A percentile compares a stretch with the other conserved stretches of the same genome.
phyloP scores from a whole-genome alignment of 1,139 yeast genomes.

The Geotrichum macrosporum region DNA sequence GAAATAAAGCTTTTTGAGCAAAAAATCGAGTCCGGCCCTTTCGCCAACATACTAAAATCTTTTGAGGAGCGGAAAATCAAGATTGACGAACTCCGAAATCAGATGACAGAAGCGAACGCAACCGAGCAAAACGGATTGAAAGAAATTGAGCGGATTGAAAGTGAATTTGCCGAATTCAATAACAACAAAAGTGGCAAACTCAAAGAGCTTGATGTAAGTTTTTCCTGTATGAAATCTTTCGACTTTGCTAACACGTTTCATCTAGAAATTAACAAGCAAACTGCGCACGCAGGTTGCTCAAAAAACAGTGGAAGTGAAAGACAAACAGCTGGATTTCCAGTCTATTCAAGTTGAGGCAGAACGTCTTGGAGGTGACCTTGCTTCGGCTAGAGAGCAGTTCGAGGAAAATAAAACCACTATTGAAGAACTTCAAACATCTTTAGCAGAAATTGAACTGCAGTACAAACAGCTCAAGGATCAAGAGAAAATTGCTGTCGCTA shows the following conservation, averaged over 20 bases:
- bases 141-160: constrained; percentile 58
- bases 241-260: constrained; percentile 9
- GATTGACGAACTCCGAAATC: constrained; percentile 44
- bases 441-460: constrained; percentile 34
- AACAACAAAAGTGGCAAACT: constrained; percentile 77
- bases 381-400: constrained; percentile 43
- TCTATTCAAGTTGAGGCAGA: constrained; percentile 67
- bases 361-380: constrained; percentile 57
- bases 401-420: constrained; percentile 39
- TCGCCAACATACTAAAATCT: constrained; percentile 50
- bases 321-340: constrained; percentile 55
- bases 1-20: constrained; percentile 60
- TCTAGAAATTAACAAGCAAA: constrained; percentile 15
- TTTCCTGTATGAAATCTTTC: constrained; percentile 34
- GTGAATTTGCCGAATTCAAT: constrained; percentile 78
- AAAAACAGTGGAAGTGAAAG: constrained; percentile 46
- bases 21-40: constrained; percentile 57
- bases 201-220: constrained; percentile 57
- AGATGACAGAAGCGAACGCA: constrained; percentile 40
- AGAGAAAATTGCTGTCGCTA: constrained; percentile 41
- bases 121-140: constrained; percentile 33
- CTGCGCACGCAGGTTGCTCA: constrained; percentile 27
- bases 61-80: constrained; percentile 49
- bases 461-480: constrained; percentile 36
- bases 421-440: constrained; percentile 42